Conservation (phyloP, 208 protist genomes). For the Eutreptiella sp. region DNA sequence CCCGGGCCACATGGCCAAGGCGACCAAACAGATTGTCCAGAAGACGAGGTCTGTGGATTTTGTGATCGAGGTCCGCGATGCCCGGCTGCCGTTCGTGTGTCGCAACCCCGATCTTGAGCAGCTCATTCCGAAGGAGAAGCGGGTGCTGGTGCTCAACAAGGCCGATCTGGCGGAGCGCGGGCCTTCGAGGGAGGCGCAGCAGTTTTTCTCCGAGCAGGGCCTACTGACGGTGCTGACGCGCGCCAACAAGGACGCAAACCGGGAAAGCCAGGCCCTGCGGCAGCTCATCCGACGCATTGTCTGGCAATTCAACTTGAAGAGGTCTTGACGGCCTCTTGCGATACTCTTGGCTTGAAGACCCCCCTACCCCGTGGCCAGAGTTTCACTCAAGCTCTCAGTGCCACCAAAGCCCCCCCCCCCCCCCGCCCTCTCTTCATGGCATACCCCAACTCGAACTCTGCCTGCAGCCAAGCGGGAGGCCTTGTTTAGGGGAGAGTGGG, state of each 20-base stretch:
- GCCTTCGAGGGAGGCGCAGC: background rate
- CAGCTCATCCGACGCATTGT: slow-evolving; percentile 44
- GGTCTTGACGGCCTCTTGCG: background rate
- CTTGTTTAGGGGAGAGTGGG: too few relatives aligned
- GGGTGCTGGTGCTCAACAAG: slow-evolving; percentile 83
- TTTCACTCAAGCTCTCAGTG: too few relatives aligned
- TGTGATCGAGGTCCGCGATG: slow-evolving; percentile 82
- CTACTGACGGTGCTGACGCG: background rate
- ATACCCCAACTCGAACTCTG: too few relatives aligned
- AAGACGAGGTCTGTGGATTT: slow-evolving; percentile 75
- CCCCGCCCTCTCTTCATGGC: too few relatives aligned
- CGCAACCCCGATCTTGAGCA: slow-evolving; percentile 66
- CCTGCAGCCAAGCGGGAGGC: too few relatives aligned
- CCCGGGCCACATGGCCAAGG: slow-evolving; percentile 26
- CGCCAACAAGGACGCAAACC: slow-evolving; percentile 74
- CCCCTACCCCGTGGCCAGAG: too few relatives aligned
- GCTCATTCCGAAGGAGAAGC: slow-evolving; percentile 48
- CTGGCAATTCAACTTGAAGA: background rate
- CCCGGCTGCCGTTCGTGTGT: slow-evolving; percentile 72
- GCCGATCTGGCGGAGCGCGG: slow-evolving; percentile 61
- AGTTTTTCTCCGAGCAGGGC: background rate
- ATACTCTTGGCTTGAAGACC: too few relatives aligned
- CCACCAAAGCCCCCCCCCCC: too few relatives aligned
- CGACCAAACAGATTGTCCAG: background rate
- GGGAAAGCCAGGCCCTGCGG: slow-evolving; percentile 52